Evolutionary conservation across 2,329 filamentous ascomycete genomes (phyloP).

Genomic region (Rhinocladiella similis): DNA sequence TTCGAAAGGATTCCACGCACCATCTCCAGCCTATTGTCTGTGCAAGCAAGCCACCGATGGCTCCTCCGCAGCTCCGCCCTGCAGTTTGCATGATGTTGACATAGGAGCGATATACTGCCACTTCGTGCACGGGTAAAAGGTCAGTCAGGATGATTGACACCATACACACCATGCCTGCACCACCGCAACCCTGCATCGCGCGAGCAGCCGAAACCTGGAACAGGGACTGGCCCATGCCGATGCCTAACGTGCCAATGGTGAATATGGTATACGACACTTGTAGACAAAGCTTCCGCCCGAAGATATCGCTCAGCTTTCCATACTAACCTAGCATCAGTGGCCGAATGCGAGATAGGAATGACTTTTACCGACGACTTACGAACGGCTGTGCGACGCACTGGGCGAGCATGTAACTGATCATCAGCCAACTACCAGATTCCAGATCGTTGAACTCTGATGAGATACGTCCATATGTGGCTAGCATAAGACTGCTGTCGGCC

Average conservation of each 20-base stretch:
- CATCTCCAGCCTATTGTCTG: conserved; percentile 68
- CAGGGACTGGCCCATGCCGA: neutral
- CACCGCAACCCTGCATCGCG: conserved; percentile 31
- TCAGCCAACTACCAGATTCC: conserved; percentile 44
- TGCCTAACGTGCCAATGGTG: conserved; percentile 33
- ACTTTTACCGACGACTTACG: conserved; percentile 45
- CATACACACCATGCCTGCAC: conserved; percentile 45
- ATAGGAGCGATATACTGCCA: conserved; percentile 51
- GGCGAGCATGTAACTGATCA: conserved; percentile 47
- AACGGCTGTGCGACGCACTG: conserved; percentile 43
- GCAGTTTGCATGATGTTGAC: conserved; percentile 52
- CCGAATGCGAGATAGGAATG: conserved; percentile 40
- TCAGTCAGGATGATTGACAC: conserved; percentile 49
- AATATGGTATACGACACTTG: conserved; percentile 44
- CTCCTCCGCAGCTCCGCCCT: conserved; percentile 52
- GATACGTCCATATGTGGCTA: conserved; percentile 63
- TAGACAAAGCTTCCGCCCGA: conserved; percentile 44
- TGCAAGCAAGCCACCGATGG: conserved; percentile 60
- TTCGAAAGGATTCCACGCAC: conserved; percentile 37
- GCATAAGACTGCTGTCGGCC: conserved; percentile 63
- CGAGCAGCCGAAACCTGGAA: neutral
- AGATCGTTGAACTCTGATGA: conserved; percentile 48
- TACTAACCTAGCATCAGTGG: conserved; percentile 40
- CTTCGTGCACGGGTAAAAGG: conserved; percentile 50
- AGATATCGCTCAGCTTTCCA: conserved; percentile 48